A percentile compares a stretch with the other conserved stretches of the same genome.
Conservation (phyloP, 1,284 basidiomycete genomes). For the Rugosomyces carneus region DNA sequence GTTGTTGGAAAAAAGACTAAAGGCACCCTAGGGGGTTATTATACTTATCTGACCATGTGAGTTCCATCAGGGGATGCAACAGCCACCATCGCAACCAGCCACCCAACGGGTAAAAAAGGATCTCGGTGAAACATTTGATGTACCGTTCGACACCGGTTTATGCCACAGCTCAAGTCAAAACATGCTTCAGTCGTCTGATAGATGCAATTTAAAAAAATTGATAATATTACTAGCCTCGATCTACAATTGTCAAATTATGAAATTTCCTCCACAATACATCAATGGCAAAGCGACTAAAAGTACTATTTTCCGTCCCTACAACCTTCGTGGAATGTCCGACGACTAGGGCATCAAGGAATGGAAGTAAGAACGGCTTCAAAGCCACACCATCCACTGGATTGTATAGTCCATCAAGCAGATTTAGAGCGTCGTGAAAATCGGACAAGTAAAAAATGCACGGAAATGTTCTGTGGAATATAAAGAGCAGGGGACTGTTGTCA, state of each 20-base stretch:
- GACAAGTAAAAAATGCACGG: conserved; percentile 64
- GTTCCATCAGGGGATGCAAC: conserved; percentile 16
- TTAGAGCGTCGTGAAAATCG: conserved; percentile 43
- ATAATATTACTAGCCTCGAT: conserved; percentile 51
- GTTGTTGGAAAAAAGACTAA: conserved; percentile 12
- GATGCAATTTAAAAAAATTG: no score
- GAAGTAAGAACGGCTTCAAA: conserved; percentile 45
- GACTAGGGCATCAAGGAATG: conserved; percentile 68
- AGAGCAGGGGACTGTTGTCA: conserved; percentile 38
- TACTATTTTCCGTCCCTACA: conserved; percentile 64
- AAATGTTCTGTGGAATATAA: conserved; percentile 49
- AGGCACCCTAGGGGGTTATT: conserved; percentile 6
- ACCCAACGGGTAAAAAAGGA: neutral
- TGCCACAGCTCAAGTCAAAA: neutral
- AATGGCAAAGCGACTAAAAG: conserved; percentile 64
- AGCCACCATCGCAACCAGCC: conserved; percentile 17
- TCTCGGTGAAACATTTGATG: conserved; percentile 18
- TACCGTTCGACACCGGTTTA: neutral
- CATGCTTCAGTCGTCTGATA: no score
- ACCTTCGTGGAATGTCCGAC: conserved; percentile 50
- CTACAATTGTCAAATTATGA: conserved; percentile 46
- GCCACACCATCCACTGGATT: conserved; percentile 50
- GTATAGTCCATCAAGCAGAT: conserved; percentile 33
- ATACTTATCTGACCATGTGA: conserved; percentile 9
- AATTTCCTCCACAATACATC: conserved; percentile 62